phyloP scores from a whole-genome alignment of 129 eudicot species.

The Deinandra increscens region DNA sequence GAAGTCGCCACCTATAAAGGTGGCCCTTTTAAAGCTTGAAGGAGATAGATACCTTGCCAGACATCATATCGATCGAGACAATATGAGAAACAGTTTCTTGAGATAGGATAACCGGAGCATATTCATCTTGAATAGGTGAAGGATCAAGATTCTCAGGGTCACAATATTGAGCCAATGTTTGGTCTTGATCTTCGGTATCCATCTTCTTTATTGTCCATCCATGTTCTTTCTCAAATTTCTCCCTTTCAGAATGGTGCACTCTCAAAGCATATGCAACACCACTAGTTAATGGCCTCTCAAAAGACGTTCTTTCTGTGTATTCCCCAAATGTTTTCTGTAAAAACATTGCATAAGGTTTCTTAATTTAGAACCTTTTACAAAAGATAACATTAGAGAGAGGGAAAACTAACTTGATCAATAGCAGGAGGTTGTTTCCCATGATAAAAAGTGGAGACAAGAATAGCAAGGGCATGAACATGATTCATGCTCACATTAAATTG shows the following conservation, averaged over 20 bases:
- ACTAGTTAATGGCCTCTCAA: constrained; percentile 94
- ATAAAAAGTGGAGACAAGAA: constrained; percentile 83
- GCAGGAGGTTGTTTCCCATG: constrained; percentile 87
- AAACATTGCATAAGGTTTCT: neutral
- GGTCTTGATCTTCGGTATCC: constrained; percentile 85
- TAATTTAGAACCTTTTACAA: constrained; percentile 16
- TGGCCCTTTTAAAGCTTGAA: neutral
- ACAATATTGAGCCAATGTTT: constrained; percentile 70
- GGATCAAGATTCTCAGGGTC: constrained; percentile 66
- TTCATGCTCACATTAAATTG: constrained; percentile 97
- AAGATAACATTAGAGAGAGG: constrained; percentile 6
- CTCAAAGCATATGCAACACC: constrained; percentile 95
- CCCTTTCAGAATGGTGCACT: constrained; percentile 72
- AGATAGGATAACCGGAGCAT: constrained; percentile 91
- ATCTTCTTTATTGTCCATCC: constrained; percentile 95
- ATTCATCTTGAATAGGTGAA: constrained; percentile 83
- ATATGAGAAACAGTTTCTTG: constrained; percentile 94
- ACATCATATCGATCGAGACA: constrained; percentile 95
- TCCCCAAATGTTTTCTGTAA: constrained; percentile 81
- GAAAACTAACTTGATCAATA: constrained; percentile 64
- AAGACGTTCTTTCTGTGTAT: constrained; percentile 82
- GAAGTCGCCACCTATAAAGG: neutral
- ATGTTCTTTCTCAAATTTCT: constrained; percentile 65
- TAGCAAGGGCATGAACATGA: constrained; percentile 86
- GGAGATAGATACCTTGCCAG: constrained; percentile 75